A percentile compares a stretch with the other conserved stretches of the same genome.
Conservation (phyloP, 2,329 filamentous ascomycete genomes). For the Xylariales sp. region DNA sequence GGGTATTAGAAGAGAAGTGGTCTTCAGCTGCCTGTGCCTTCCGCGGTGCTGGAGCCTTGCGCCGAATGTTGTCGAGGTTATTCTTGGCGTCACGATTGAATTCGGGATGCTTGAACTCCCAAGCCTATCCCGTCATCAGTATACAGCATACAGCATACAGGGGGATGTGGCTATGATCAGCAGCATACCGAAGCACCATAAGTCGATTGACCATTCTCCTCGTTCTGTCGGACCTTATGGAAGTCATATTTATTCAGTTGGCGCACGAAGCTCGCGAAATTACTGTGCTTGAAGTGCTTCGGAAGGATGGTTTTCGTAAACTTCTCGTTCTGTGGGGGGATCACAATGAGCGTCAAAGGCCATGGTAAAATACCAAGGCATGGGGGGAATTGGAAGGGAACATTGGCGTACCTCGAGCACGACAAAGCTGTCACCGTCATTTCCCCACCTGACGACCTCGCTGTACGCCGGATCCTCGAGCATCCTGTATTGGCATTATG, state of each 20-base stretch:
- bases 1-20: conserved; percentile 73
- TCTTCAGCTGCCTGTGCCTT: conserved; percentile 67
- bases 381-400: no score
- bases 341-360: no score
- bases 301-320: conserved; percentile 79
- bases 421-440: conserved; percentile 92
- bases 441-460: conserved; percentile 91
- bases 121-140: conserved; percentile 50
- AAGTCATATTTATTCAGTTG: conserved; percentile 80
- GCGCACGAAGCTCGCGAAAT: conserved; percentile 74
- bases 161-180: conserved; percentile 11
- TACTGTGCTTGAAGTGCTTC: conserved; percentile 82
- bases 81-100: conserved; percentile 96
- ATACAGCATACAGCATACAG: conserved; percentile 23
- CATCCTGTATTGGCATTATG: conserved; percentile 61
- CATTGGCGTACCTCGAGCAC: conserved; percentile 79
- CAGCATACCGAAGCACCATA: conserved; percentile 71
- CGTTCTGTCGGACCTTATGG: conserved; percentile 85
- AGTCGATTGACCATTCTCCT: conserved; percentile 75
- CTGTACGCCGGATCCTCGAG: conserved; percentile 91
- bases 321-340: conserved; percentile 92
- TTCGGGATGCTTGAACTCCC: conserved; percentile 97
- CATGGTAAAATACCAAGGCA: no score
- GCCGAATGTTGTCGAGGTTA: conserved; percentile 89
- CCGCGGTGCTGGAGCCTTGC: conserved; percentile 88